Base-by-base conservation (phyloP, 148 eudicot genomes). In the Spergularia marina region DNA sequence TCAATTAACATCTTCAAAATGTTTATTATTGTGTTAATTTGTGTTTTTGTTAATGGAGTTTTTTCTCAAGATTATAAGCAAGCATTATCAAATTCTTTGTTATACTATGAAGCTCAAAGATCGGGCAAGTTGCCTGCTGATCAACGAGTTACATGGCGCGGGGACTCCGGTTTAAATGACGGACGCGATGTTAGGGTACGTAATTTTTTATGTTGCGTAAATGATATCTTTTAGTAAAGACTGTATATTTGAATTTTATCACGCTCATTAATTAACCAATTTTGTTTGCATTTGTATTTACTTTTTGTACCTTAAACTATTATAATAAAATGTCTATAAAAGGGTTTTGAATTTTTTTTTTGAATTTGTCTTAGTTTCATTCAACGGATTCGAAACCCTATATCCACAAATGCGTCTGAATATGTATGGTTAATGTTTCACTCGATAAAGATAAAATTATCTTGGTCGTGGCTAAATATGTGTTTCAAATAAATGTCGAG, bases 91-190 rank as follows among this genome's bases (percentile, higher is more conserved):
- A 77, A 80, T 9, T 61, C 82, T 13, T 69, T 81, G 76, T 12
- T 84, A 13, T 82, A 41, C 59, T 82, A 55, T 74, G 85, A 82
- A 65, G 83, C 74, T 23, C 84, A 84, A 75, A 77, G 85, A 58
- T 79, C 85, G 4, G 83, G 85, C 52, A 56, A 53, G n/a, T 66
- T 85, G 12, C 85, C 83, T 7, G 16, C 75, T 21, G 53, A 57
- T 13, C 87, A 75, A 17, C 81, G 85, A 12, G 81, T 70, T 21
- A 2, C 10, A 40, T 85, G 83, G 85, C 83, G 83, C 0, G 79
- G 72, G 0, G 55, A 85, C 54, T 77, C 83, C 2, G 83, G 73
- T 49, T 53, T 82, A 54, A 73, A 39, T 11, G 83, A 83, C 23
- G 85, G 83, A 15, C 59, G 55, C n/a, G 56, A 64, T 25, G 81